Base-by-base conservation (phyloP, 2,329 filamentous ascomycete species). In the Venturia asperata region DNA sequence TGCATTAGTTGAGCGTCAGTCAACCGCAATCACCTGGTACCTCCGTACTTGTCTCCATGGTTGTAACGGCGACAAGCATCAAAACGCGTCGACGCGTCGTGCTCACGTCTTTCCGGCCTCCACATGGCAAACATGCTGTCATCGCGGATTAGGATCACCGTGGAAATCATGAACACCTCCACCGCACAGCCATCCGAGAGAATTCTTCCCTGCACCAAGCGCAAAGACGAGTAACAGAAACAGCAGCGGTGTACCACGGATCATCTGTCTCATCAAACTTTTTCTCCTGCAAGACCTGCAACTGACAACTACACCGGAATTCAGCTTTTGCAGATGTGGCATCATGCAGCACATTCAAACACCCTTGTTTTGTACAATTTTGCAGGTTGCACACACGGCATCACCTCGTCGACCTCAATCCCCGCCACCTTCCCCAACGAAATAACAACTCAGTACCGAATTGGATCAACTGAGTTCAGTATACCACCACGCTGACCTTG, bases 151-250 rank as follows among this genome's bases (percentile, higher is more conserved):
- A 13, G 10, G 30, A 58, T 58, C 30, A 58, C 27, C 52, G 24
- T 19, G 24, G 30, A 58, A 7, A 30, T 37, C 27, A 3, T 17
- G 15, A 58, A 58, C 27, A 37, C 52, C 47, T 52, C 27, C 30
- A 58, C 52, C 47, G 17, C 52, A 58, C 52, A 37, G 52, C 27
- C 27, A 37, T 58, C 52, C 52, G 52, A 58, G 52, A 58, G 19
- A 37, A 58, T 15, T 58, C 30, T 58, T 58, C 52, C 52, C 52
- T 58, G 52, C 27, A 37, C 52, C n/a, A 58, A n/a, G 52, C 52
- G 17, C 52, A 58, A 13, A 58, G 52, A 30, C 27, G 27, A 27
- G 30, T 27, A 58, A 34, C 9, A 39, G 52, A 37, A 37, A 58
- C 15, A 21, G 19, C 27, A 27, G 52, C 52, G 52, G 52, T 39